These are phyloP conservation scores for Ajuga reptans DNA, from an alignment of 305 asterid genomes.

Conservation along the genomic window DNA sequence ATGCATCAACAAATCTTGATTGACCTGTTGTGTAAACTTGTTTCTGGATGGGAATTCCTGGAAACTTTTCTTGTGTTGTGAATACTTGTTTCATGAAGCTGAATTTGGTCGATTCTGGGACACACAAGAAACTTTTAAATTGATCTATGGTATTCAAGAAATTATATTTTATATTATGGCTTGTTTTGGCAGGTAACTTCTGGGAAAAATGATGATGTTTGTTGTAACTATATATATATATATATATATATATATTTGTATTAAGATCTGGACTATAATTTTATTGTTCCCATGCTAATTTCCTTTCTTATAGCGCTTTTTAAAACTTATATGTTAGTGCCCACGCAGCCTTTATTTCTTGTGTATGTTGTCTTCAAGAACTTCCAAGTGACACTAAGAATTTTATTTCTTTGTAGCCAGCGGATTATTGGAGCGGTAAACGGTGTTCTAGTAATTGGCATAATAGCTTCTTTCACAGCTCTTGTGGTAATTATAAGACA, in stretches of 20 bases:
- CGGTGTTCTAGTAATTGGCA: conserved; percentile 64
- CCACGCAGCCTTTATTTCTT: background rate
- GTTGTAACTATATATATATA: background rate
- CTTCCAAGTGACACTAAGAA: conserved; percentile 14
- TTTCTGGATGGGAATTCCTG: background rate
- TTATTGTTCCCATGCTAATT: background rate
- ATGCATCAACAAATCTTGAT: background rate
- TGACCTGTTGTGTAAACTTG: background rate
- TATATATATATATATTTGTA: background rate
- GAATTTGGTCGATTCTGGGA: background rate
- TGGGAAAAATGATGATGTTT: background rate
- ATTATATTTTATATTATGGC: background rate
- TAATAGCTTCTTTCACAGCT: conserved; percentile 55
- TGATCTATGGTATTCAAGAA: background rate
- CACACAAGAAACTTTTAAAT: background rate
- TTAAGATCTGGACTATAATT: background rate
- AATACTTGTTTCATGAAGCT: background rate
- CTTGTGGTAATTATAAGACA: conserved; percentile 64
- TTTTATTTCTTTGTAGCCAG: conserved; percentile 51
- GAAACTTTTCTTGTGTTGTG: background rate
- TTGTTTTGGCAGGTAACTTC: background rate
- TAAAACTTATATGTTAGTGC: background rate
- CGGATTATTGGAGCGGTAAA: conserved; percentile 72
- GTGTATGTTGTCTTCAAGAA: conserved; percentile 2
- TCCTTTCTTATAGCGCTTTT: background rate